Evolutionary conservation across 345 rosid genomes (phyloP).

Genomic region (Rhodomyrtus tomentosa): DNA sequence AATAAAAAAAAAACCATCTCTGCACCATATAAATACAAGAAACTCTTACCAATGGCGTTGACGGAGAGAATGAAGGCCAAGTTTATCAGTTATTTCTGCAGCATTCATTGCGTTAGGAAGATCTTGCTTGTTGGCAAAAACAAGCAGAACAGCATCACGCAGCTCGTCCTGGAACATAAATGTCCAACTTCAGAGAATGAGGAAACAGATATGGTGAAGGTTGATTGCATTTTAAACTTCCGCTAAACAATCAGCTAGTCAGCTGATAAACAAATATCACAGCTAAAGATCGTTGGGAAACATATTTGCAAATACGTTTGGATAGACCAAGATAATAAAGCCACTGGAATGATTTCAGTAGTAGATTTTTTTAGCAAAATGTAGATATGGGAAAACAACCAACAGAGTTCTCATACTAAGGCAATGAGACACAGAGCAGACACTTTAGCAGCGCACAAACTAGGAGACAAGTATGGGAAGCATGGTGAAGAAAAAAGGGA

Average conservation of each 20-base stretch:
- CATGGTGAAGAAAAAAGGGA: neutral
- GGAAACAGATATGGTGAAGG: neutral
- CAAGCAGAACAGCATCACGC: slow-evolving; percentile 82
- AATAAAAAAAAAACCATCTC: neutral
- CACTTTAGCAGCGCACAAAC: neutral
- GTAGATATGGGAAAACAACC: neutral
- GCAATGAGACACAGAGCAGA: neutral
- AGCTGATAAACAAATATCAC: neutral
- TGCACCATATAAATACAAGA: neutral
- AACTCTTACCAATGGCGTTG: slow-evolving; percentile 71
- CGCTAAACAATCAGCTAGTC: neutral
- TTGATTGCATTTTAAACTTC: neutral
- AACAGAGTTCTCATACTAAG: neutral
- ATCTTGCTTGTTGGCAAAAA: slow-evolving; percentile 91
- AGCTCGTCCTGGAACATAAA: slow-evolving; percentile 46
- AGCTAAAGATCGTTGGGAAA: neutral
- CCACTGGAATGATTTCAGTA: neutral
- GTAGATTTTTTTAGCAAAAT: neutral
- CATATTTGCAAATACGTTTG: neutral
- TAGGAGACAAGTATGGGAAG: neutral
- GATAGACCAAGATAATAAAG: neutral
- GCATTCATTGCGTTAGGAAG: slow-evolving; percentile 97
- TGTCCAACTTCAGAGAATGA: neutral
- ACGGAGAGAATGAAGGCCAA: slow-evolving; percentile 87
- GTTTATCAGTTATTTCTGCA: slow-evolving; percentile 93